phyloP scores from a whole-genome alignment of 192 early-diverging fungal species.

The Dimargaris cristalligena region DNA sequence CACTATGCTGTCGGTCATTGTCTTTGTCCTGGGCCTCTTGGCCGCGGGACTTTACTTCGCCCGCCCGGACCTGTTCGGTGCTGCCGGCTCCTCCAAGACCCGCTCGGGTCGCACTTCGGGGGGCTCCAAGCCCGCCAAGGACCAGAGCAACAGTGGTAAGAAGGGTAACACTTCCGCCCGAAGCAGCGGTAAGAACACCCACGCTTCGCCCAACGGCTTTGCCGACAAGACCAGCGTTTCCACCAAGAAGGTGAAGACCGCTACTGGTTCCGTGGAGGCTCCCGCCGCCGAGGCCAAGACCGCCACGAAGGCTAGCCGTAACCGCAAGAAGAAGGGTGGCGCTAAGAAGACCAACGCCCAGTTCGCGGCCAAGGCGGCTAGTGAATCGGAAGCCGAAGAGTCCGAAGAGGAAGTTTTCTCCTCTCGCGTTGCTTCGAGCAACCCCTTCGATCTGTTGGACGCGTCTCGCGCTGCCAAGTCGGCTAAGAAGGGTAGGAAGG shows the following conservation, averaged over 20 bases:
- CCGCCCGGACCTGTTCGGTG: background rate
- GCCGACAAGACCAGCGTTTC: background rate
- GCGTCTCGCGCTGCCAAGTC: background rate
- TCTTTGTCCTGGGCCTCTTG: background rate
- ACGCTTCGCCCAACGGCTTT: background rate
- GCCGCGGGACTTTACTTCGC: background rate
- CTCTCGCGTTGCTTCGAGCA: conserved; percentile 3
- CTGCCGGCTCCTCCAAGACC: background rate
- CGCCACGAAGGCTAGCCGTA: no score
- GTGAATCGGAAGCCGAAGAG: background rate
- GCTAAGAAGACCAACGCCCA: background rate
- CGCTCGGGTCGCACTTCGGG: background rate
- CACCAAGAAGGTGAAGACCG: background rate
- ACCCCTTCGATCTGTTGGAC: conserved; percentile 11
- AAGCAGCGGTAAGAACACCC: background rate
- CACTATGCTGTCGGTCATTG: background rate
- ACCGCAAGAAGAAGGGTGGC: background rate
- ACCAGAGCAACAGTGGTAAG: background rate
- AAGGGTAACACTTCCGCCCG: background rate
- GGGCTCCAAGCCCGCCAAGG: background rate
- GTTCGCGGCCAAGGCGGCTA: background rate
- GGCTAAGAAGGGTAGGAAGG: background rate
- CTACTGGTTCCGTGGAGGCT: background rate
- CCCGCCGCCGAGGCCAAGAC: background rate
- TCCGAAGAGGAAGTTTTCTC: background rate